Conservation (phyloP, 2,329 filamentous ascomycete genomes). For the Harringtonia aguacate region DNA sequence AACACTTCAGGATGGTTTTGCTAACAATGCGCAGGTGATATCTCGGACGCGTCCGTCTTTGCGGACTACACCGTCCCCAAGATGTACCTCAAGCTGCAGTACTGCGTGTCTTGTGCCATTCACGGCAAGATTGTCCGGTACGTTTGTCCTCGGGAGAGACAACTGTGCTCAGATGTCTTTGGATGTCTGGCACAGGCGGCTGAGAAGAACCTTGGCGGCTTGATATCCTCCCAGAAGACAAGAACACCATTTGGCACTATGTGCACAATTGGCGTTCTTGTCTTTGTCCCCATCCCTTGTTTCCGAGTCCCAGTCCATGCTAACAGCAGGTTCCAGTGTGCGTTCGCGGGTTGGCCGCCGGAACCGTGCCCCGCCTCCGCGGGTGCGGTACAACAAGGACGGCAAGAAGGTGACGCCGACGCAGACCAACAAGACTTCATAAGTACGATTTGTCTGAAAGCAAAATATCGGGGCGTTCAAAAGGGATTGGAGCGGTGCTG, state of each 20-base stretch:
- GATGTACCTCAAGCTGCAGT: conserved; percentile 99
- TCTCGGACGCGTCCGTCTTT: conserved; percentile 99
- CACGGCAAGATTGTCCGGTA: conserved; percentile 99
- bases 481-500: background rate
- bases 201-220: conserved; percentile 30
- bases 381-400: conserved; percentile 99
- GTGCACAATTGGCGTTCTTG: no score
- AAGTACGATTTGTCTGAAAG: background rate
- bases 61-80: conserved; percentile 98
- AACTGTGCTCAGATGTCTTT: conserved; percentile 29
- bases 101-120: conserved; percentile 99
- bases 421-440: conserved; percentile 51
- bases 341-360: conserved; percentile 93
- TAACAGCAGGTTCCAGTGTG: conserved; percentile 60
- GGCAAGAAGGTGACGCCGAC: conserved; percentile 98
- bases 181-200: conserved; percentile 25
- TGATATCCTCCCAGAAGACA: background rate
- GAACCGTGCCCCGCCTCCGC: conserved; percentile 96
- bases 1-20: no score
- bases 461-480: background rate
- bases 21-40: conserved; percentile 64
- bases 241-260: no score
- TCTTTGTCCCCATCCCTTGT: conserved; percentile 8
- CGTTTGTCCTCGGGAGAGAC: conserved; percentile 52
- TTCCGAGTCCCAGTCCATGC: conserved; percentile 14